These are phyloP conservation scores for Yarrowia phangngaensis DNA, from an alignment of 805 yeast species.

Conservation along the genomic window DNA sequence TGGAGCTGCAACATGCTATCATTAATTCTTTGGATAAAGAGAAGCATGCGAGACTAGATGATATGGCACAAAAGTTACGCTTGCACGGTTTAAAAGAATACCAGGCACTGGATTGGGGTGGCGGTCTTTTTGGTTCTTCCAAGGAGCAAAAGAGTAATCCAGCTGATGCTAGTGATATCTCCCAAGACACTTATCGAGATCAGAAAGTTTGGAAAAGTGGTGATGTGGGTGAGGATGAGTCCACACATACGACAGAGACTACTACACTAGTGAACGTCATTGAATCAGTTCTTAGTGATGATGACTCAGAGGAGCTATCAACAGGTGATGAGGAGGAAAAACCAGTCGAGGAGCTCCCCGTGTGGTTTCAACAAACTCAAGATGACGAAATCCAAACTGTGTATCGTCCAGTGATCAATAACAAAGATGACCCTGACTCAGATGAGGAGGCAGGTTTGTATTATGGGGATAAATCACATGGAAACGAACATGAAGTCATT, in stretches of 20 bases:
- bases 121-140: conserved; percentile 11
- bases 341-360: neutral
- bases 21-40: conserved; percentile 5
- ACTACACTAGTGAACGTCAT: no score
- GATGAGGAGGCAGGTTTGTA: conserved; percentile 12
- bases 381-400: neutral
- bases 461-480: neutral
- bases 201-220: conserved; percentile 3
- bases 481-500: neutral
- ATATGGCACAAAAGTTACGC: neutral
- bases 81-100: neutral
- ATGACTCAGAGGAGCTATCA: no score
- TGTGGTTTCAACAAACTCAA: conserved; percentile 6
- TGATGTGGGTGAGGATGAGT: neutral
- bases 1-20: neutral
- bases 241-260: no score
- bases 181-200: conserved; percentile 3
- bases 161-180: neutral
- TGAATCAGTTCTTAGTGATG: no score
- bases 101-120: conserved; percentile 14
- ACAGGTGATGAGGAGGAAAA: neutral
- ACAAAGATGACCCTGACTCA: conserved; percentile 8
- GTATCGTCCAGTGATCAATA: neutral
- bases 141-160: neutral
- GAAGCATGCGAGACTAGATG: neutral